These are phyloP conservation scores for Tulasnella sp. DNA, from an alignment of 768 basidiomycete species.

Conservation along the genomic window DNA sequence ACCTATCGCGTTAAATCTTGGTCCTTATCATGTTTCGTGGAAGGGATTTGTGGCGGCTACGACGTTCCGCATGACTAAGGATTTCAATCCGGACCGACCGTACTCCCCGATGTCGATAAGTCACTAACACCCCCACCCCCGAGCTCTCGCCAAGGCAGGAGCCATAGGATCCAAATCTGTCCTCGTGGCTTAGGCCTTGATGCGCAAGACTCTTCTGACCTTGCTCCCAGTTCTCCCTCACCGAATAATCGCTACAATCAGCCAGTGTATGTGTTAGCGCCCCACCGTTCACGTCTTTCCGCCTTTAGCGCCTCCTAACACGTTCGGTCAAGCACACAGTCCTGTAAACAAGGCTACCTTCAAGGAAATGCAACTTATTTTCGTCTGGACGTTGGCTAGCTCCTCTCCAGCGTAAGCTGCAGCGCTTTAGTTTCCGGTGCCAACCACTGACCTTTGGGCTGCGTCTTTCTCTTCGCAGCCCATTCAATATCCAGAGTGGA, in stretches of 20 bases:
- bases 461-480: not conserved
- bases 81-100: no score
- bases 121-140: no score
- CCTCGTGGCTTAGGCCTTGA: no score
- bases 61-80: no score
- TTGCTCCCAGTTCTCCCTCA: not conserved
- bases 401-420: not conserved
- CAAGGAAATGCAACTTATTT: not conserved
- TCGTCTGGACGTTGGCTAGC: not conserved
- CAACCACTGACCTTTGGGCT: not conserved
- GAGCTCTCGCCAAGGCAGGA: no score
- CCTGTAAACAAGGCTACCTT: not conserved
- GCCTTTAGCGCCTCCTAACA: not conserved
- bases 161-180: no score
- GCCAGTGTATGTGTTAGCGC: not conserved
- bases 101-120: no score
- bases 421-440: not conserved
- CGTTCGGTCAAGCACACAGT: not conserved
- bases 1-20: no score
- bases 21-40: no score
- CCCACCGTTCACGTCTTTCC: not conserved
- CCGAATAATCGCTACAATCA: not conserved
- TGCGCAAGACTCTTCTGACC: no score
- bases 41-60: no score
- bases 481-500: not conserved